Conservation (phyloP, 2,329 filamentous ascomycete genomes). For the Calonectria honghensis region DNA sequence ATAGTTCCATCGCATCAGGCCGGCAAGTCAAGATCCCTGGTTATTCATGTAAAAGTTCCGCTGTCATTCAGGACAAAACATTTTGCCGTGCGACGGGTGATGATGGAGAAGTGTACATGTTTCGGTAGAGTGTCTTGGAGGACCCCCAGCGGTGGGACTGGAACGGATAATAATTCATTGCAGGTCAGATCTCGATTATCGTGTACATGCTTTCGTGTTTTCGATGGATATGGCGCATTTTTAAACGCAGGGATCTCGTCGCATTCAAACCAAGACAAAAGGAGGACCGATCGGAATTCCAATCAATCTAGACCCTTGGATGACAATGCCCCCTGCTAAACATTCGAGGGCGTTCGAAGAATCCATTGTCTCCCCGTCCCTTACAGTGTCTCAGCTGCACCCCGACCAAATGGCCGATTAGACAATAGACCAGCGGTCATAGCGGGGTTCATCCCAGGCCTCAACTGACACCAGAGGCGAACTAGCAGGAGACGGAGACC, state of each 20-base stretch:
- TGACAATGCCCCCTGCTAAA: not conserved
- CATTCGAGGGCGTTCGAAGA: not conserved
- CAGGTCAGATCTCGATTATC: not conserved
- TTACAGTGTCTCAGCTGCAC: not conserved
- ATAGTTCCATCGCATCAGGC: not conserved
- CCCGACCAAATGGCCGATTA: no score
- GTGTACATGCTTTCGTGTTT: not conserved
- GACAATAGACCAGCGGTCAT: not conserved
- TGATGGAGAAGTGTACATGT: not conserved
- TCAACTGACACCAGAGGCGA: not conserved
- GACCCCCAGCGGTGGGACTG: not conserved
- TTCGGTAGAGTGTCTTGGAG: not conserved
- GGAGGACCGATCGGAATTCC: not conserved
- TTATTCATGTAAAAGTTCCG: not conserved
- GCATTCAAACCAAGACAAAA: not conserved
- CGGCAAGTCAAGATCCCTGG: not conserved
- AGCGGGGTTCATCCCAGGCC: not conserved
- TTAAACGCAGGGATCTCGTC: not conserved
- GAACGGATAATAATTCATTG: not conserved
- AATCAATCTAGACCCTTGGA: not conserved
- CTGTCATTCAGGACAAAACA: not conserved
- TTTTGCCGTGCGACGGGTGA: not conserved
- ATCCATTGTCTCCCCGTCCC: conserved; percentile 11
- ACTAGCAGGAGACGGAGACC: not conserved
- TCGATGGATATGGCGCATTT: not conserved